Percentiles rank a stretch among this genome's conserved stretches.
phyloP scores from a whole-genome alignment of 257 asterid species.

The Petunia secreta region DNA sequence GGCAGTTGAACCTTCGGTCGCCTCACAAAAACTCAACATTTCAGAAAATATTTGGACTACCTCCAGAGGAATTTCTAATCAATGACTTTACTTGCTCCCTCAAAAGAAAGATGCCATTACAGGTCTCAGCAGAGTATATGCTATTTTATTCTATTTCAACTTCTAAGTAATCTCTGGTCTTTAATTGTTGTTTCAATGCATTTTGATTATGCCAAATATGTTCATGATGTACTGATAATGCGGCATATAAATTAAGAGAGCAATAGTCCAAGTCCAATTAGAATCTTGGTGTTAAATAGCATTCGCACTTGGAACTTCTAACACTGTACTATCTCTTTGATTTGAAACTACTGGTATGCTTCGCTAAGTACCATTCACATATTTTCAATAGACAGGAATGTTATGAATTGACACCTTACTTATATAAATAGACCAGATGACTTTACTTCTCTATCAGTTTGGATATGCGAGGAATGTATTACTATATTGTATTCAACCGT shows the following conservation, averaged over 20 bases:
- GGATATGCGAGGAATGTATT: background rate
- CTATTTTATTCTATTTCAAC: background rate
- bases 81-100: slow-evolving; percentile 87
- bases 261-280: background rate
- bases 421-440: background rate
- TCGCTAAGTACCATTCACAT: background rate
- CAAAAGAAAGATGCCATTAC: slow-evolving; percentile 85
- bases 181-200: slow-evolving; percentile 11
- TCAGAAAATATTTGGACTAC: slow-evolving; percentile 79
- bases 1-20: slow-evolving; percentile 81
- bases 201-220: background rate
- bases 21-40: slow-evolving; percentile 81
- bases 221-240: background rate
- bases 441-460: background rate
- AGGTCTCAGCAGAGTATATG: slow-evolving; percentile 46
- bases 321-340: background rate
- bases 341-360: background rate
- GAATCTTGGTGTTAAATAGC: background rate
- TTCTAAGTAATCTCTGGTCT: background rate
- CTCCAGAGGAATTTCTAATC: slow-evolving; percentile 89
- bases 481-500: background rate
- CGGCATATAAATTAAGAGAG: background rate
- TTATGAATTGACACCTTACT: background rate
- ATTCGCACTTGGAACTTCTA: background rate
- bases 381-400: background rate